A percentile compares a stretch with the other conserved stretches of the same genome.
Conservation (phyloP, 441 rosid genomes). For the Pelargonium myrrhifolium region DNA sequence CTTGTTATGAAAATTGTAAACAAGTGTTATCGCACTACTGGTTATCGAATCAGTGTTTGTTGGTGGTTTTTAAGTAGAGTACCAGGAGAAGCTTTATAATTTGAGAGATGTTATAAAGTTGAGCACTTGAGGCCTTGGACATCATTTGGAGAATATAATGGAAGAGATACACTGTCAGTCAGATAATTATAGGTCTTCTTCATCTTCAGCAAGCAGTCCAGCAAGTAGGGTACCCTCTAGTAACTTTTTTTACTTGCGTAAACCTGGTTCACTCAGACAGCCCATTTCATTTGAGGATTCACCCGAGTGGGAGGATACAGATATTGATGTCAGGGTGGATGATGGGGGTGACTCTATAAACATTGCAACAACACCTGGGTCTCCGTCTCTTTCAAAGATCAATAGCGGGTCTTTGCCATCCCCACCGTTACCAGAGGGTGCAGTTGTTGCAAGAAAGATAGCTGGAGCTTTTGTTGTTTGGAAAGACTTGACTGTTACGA, state of each 20-base stretch:
- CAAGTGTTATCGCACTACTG: neutral
- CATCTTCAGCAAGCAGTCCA: constrained; percentile 97
- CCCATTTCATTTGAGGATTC: constrained; percentile 98
- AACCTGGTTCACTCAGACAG: constrained; percentile 81
- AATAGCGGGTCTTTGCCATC: constrained; percentile 86
- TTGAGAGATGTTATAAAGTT: constrained; percentile 8
- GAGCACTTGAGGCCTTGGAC: constrained; percentile 16
- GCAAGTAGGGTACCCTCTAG: constrained; percentile 92
- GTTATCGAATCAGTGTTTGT: neutral
- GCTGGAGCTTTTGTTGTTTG: constrained; percentile 90
- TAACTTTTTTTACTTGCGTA: constrained; percentile 83
- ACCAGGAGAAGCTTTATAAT: neutral
- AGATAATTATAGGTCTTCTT: constrained; percentile 88
- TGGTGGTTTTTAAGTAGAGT: neutral
- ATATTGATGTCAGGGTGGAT: constrained; percentile 60
- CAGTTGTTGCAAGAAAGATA: constrained; percentile 50
- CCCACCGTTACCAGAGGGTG: constrained; percentile 56
- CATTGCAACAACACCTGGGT: constrained; percentile 55
- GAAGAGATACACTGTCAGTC: constrained; percentile 97
- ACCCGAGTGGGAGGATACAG: constrained; percentile 98
- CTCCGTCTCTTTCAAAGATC: constrained; percentile 81
- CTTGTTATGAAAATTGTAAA: neutral
- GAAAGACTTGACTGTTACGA: constrained; percentile 90
- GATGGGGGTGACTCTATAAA: constrained; percentile 81
- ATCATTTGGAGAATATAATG: constrained; percentile 34